Evolutionary conservation across 805 yeast genomes (phyloP).

Genomic region (Yarrowia yakushimensis): DNA sequence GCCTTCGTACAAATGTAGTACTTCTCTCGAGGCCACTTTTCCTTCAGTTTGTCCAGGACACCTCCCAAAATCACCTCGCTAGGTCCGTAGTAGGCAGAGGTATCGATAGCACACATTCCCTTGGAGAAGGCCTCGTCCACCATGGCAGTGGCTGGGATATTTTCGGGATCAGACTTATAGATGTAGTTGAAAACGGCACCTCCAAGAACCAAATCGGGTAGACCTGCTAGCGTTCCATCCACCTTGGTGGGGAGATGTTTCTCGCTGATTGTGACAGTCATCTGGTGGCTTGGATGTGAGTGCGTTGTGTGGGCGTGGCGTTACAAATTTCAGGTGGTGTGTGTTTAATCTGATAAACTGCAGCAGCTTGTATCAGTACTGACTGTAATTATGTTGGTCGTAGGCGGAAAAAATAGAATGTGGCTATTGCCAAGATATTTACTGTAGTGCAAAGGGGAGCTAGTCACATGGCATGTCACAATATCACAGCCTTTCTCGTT

Average conservation of each 20-base stretch:
- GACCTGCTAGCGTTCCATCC: slow-evolving; percentile 36
- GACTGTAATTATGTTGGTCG: too few species aligned
- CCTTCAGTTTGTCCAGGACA: slow-evolving; percentile 47
- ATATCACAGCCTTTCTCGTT: background rate
- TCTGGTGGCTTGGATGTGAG: background rate
- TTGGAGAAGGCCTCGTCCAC: slow-evolving; percentile 55
- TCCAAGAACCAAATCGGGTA: slow-evolving; percentile 58
- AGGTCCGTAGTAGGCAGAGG: slow-evolving; percentile 92
- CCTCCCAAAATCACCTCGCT: slow-evolving; percentile 73
- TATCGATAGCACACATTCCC: slow-evolving; percentile 79
- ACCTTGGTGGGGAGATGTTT: slow-evolving; percentile 16
- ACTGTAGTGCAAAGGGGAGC: background rate
- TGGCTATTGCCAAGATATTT: background rate
- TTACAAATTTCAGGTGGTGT: background rate
- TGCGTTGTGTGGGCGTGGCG: background rate
- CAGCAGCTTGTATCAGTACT: slow-evolving; percentile 5
- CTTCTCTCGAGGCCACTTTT: slow-evolving; percentile 51
- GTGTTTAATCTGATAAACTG: slow-evolving; percentile 8
- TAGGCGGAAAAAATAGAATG: too few species aligned
- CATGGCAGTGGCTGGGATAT: slow-evolving; percentile 56
- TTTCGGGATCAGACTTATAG: slow-evolving; percentile 66
- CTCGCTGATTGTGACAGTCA: slow-evolving; percentile 16
- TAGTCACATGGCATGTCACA: background rate
- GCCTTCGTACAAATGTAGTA: slow-evolving; percentile 81
- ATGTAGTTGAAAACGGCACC: slow-evolving; percentile 86